A percentile compares a stretch with the other conserved stretches of the same genome.
These are phyloP conservation scores for Protomyces pachydermus DNA, from an alignment of 1,139 yeast species.

Conservation along the genomic window DNA sequence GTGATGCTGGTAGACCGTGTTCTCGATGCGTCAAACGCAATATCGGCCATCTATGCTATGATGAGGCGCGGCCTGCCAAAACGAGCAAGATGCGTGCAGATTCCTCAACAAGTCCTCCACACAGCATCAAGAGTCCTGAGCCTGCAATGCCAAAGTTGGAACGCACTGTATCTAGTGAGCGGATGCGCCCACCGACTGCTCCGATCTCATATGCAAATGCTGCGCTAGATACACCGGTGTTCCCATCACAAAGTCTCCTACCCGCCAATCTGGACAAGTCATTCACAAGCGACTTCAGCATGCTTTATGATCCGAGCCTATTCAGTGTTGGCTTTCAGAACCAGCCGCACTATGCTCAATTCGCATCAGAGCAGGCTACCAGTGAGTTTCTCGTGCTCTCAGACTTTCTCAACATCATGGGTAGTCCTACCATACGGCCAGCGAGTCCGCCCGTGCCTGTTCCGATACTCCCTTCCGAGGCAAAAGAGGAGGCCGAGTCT, in stretches of 20 bases:
- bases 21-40: slow-evolving; percentile 80
- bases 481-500: neutral
- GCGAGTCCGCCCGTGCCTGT: neutral
- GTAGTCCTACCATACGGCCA: slow-evolving; percentile 52
- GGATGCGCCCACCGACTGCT: slow-evolving; percentile 11
- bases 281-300: slow-evolving; percentile 8
- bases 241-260: neutral
- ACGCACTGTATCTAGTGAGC: neutral
- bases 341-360: slow-evolving; percentile 18
- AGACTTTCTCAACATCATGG: slow-evolving; percentile 84
- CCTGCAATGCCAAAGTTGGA: neutral
- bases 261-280: neutral
- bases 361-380: slow-evolving; percentile 24
- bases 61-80: slow-evolving; percentile 50
- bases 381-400: slow-evolving; percentile 78
- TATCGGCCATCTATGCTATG: slow-evolving; percentile 84
- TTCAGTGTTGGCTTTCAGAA: slow-evolving; percentile 9
- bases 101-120: neutral
- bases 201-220: neutral
- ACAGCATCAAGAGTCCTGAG: neutral
- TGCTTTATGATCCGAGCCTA: slow-evolving; percentile 11
- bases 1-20: slow-evolving; percentile 82
- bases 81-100: slow-evolving; percentile 4
- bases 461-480: neutral
- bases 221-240: neutral